Base-by-base conservation (phyloP, 2,329 filamentous ascomycete species). In the Fusarium sambucinum region DNA sequence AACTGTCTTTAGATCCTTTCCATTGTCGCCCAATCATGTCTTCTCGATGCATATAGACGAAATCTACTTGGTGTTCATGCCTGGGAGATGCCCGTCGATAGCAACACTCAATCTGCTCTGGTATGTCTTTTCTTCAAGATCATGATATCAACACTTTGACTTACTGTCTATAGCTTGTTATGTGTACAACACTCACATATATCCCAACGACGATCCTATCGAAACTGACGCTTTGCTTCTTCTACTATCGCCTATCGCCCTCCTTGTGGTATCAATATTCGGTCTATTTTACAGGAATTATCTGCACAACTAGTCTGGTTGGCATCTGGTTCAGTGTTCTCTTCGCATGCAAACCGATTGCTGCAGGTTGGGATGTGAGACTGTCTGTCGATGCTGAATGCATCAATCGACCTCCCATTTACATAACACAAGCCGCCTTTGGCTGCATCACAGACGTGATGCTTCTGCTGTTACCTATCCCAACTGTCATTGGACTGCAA, bases 171-270 rank as follows among this genome's bases (percentile, higher is more conserved):
- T 16, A 57, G 16, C 59, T 62, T 4, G 46, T 62, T 14, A 62
- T 62, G 59, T 62, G 59, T 1, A 62, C 59, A 0, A 62, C 57
- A 1, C 19, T 62, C 4, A 62, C 56, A 0, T 62, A 62, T 1
- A 62, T 62, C 10, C 59, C 59, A 13, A 62, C 59, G 33, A 62
- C 59, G 1, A 62, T 62, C 1, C 47, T 62, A 3, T 61, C 59
- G 0, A 62, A 62, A 14, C 11, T 62, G 5, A 62, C 57, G 3
- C 47, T 62, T 6, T 62, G 59, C 56, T 62, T 62, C 41, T 62
- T 62, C 14, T 62, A 62, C 6, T 62, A 41, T 5, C 59, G 59
- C 9, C 59, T 62, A 3, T 62, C 59, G 7, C 59, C 59, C 2
- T 61, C 59, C 6, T 7, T 29, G 0, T 62, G 59, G 59, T 62